Base-by-base conservation (phyloP, 495 filamentous ascomycete genomes). In the Alectoria sarmentosa region DNA sequence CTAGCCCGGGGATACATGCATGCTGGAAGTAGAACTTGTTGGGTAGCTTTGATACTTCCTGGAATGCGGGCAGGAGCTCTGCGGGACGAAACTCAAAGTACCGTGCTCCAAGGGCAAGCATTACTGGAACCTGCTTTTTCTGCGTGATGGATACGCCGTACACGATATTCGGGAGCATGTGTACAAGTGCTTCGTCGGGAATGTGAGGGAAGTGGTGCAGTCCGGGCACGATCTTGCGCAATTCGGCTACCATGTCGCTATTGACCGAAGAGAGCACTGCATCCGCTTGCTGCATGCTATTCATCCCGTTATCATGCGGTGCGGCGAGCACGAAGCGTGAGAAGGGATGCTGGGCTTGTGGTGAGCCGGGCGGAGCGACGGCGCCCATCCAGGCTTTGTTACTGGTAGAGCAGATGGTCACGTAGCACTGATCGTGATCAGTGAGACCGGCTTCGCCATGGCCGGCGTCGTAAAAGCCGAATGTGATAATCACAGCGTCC, bases 21-120 rank as follows among this genome's bases (percentile, higher is more conserved):
- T 84, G 82, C 63, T 79, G 77, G 71, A 84, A 84, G 65, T 82
- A 84, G 52, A 78, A 67, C 19, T 72, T 67, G 62, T 83, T 80
- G 0, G 76, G 75, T 21, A 82, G 71, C 8, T 75, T 72, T 11
- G 68, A 67, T 10, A 72, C 59, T 3, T 67, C 39, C 15, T 74
- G 69, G 59, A 83, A 70, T 56, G 65, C 69, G 4, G 66, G 69
- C 65, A 81, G 78, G 32, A 79, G 73, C 44, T 77, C 75, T 1
- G 82, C 80, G 1, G 82, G 81, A 11, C 82, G 76, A 61, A 82
- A 82, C 71, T 83, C 82, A 55, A 83, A 84, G 69, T 83, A 84
- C 26, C 82, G 70, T 1, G 80, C 79, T 11, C 82, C 81, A 46
- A 83, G 74, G 42, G 61, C 64, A 44, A 84, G 74, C 64, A 83